A percentile compares a stretch with the other conserved stretches of the same genome.
phyloP scores from a whole-genome alignment of 441 rosid genomes.

The Gossypium trilobum region DNA sequence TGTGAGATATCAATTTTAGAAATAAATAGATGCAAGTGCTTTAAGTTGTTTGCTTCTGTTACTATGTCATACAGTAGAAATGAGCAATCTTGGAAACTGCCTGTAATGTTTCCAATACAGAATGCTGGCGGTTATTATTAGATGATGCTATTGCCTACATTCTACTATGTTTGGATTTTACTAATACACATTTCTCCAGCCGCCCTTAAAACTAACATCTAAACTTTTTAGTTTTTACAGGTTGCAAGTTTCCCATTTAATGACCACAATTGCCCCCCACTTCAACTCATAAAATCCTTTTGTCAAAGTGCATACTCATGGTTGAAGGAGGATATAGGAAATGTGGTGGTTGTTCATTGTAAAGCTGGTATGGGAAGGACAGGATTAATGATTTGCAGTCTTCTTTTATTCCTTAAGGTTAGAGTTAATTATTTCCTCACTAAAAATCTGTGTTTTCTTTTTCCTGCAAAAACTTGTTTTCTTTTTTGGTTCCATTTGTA shows the following conservation, averaged over 20 bases:
- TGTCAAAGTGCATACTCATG: conserved; percentile 79
- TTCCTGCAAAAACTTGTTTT: not conserved
- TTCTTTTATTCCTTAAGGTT: conserved; percentile 76
- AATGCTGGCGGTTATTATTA: not conserved
- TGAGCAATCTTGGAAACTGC: not conserved
- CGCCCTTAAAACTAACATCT: not conserved
- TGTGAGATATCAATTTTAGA: not conserved
- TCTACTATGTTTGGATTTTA: not conserved
- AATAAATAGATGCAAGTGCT: not conserved
- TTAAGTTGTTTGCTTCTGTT: not conserved
- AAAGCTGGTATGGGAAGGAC: conserved; percentile 90
- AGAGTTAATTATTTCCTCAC: not conserved
- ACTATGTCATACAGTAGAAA: not conserved
- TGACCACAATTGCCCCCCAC: conserved; percentile 81
- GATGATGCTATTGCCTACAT: not conserved
- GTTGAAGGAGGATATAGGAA: conserved; percentile 77
- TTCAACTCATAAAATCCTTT: conserved; percentile 58
- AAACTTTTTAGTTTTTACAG: conserved; percentile 22
- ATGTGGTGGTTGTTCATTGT: conserved; percentile 81
- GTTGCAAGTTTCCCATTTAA: conserved; percentile 72
- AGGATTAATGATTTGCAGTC: conserved; percentile 77
- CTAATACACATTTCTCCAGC: not conserved
- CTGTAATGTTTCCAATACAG: not conserved
- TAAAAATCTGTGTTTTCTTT: not conserved
- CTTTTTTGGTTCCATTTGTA: not conserved